Evolutionary conservation across 169 alveolate species (phyloP).

Genomic region (Plasmodium malariae): DNA sequence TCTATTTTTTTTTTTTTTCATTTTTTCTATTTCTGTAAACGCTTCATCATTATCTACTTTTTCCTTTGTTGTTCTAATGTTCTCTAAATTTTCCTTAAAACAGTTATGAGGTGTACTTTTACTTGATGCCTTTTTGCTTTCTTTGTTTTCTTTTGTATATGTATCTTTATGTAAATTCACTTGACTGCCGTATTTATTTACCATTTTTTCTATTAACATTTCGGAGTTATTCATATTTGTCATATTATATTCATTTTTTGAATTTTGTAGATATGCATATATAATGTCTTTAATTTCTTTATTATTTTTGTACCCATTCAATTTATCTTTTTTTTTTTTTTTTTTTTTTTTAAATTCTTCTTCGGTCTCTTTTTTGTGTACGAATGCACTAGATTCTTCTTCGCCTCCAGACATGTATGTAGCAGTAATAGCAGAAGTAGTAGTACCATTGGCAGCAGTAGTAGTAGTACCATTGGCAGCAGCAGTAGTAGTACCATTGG

Average conservation of each 20-base stretch:
- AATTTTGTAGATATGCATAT: constrained; percentile 24
- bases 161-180: not conserved
- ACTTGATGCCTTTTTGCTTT: not conserved
- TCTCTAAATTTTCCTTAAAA: not conserved
- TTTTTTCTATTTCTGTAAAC: not conserved
- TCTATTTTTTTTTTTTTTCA: no score
- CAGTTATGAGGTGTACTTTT: not conserved
- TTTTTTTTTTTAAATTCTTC: not conserved
- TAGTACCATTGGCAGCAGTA: no score
- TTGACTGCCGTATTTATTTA: not conserved
- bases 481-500: no score
- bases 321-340: not conserved
- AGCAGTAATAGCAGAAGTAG: no score
- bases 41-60: not conserved
- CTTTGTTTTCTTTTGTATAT: not conserved
- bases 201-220: not conserved
- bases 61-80: not conserved
- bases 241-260: constrained; percentile 29
- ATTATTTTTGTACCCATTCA: constrained; percentile 1
- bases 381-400: not conserved
- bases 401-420: no score
- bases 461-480: no score
- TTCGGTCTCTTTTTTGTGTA: not conserved
- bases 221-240: not conserved
- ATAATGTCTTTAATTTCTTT: constrained; percentile 20